Percentiles rank a stretch among this genome's conserved stretches.
These are phyloP conservation scores for Dactylellina leptospora DNA, from an alignment of 2,329 filamentous ascomycete genomes.

Conservation along the genomic window DNA sequence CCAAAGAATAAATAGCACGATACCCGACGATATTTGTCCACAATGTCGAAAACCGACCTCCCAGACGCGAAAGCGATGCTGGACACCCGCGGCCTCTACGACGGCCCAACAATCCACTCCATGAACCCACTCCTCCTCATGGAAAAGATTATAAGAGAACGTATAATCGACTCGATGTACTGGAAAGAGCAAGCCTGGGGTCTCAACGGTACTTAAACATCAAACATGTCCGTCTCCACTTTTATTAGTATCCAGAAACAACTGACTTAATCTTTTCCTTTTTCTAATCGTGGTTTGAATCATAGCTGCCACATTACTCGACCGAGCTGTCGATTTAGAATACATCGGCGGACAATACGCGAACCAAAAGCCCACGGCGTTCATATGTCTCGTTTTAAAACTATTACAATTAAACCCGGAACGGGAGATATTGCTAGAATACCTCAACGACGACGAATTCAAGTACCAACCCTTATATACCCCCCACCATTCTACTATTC, in stretches of 20 bases:
- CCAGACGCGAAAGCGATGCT: constrained; percentile 57
- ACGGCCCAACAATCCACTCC: constrained; percentile 57
- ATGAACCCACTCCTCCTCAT: constrained; percentile 57
- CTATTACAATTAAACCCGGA: constrained; percentile 85
- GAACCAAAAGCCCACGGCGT: constrained; percentile 86
- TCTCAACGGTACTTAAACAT: constrained; percentile 70
- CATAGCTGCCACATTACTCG: constrained; percentile 74
- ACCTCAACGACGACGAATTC: constrained; percentile 79
- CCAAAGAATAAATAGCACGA: not conserved
- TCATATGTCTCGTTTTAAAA: constrained; percentile 94
- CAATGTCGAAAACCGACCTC: constrained; percentile 55
- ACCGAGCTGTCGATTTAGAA: constrained; percentile 83
- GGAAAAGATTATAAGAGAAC: constrained; percentile 67
- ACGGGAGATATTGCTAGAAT: constrained; percentile 80
- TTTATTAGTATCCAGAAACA: constrained; percentile 15
- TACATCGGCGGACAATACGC: constrained; percentile 88
- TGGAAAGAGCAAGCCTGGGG: constrained; percentile 99
- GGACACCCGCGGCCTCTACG: constrained; percentile 57
- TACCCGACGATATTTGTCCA: not conserved
- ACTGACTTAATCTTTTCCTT: constrained; percentile 18
- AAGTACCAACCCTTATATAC: constrained; percentile 65
- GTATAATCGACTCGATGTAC: constrained; percentile 94
- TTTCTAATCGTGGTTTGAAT: not conserved
- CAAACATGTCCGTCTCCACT: constrained; percentile 22
- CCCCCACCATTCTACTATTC: too few species aligned